Base-by-base conservation (phyloP, 208 protist genomes). In the Trypanosomatidae sp. region DNA sequence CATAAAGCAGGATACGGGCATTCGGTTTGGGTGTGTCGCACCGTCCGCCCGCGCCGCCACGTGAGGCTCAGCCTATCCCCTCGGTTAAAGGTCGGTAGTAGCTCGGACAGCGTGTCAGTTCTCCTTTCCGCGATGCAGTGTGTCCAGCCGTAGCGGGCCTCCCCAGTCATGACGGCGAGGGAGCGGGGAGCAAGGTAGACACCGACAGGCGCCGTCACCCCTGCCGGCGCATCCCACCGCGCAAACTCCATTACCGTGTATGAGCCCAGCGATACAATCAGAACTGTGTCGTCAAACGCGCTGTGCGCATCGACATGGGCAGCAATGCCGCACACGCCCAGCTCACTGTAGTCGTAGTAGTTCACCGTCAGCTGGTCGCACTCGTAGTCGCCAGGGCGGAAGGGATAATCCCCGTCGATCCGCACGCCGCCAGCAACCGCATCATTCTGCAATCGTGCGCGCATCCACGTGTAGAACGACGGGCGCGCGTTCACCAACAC, bases 331-430 rank as follows among this genome's bases (percentile, higher is more conserved):
- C 83, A 82, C 52, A 81, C 71, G 0, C 76, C 71, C 19, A 74
- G 50, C n/a, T 73, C 79, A 17, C 62, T 70, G 75, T 88, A 93
- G 69, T 93, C 83, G 76, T 95, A 95, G 82, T 88, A 89, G 74
- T 95, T 95, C 58, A 92, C 83, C 0, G 91, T 95, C 13, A 95
- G 82, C 72, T 95, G 91, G 55, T 95, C 91, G 73, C 80, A 92
- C 33, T 64, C 62, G 58, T 69, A 66, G 58, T 65, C 46, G 30
- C 73, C 76, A 3, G 46, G 39, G 28, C n/a, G 13, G 13, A 78
- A 71, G 19, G 84, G 84, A 52, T 77, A 86, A 46, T 74, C 78
- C 46, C 78, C 77, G 3, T 52, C n/a, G 12, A 93, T 77, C n/a
- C 41, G 53, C 59, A 84, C 69, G 12, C 39, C 50, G 13, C 53